Base-by-base conservation (phyloP, 1,284 basidiomycete species). In the Malassezia restricta region DNA sequence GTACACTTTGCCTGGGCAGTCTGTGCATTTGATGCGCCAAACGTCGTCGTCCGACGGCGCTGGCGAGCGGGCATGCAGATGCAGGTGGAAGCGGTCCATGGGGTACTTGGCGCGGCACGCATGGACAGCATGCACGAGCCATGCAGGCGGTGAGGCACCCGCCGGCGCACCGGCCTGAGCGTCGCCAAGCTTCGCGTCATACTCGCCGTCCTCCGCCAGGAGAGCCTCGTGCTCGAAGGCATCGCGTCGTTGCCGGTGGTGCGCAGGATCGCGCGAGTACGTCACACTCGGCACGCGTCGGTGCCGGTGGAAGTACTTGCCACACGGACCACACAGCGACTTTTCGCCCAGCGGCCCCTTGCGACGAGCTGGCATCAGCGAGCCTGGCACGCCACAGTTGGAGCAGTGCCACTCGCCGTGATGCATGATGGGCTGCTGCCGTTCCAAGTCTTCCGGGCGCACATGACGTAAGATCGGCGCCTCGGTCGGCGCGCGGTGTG, bases 1-100 rank as follows among this genome's bases (percentile, higher is more conserved):
- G 78, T 96, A 98, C 51, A 88, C 87, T 79, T 90, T 90, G 67
- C 87, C 87, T 59, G 88, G 88, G 74, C 92, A 96, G 74, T 96
- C 92, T 55, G 84, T 72, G 75, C 92, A 98, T 74, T 87, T 90
- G 66, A 95, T 81, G 17, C 90, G 80, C 90, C 91, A 96, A 73
- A 91, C 87, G 1, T 61, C 54, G 30, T 49, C 52, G 3, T 55
- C 48, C 31, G 64, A 57, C 11, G 63, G 53, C 6, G 47, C 47
- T 3, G 62, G 47, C 0, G 59, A 52, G 30, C 57, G 56, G 17
- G 61, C 58, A 4, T 47, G 52, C 41, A 17, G 43, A 31, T 49
- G 47, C n/a, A 66, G 53, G 56, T 68, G 65, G 66, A 96, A 89
- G 48, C 75, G 80, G 71, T 96, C 90, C 57, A 86, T 79, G 1